Conservation (phyloP, 2,329 filamentous ascomycete species). For the Aspergillus sp. region DNA sequence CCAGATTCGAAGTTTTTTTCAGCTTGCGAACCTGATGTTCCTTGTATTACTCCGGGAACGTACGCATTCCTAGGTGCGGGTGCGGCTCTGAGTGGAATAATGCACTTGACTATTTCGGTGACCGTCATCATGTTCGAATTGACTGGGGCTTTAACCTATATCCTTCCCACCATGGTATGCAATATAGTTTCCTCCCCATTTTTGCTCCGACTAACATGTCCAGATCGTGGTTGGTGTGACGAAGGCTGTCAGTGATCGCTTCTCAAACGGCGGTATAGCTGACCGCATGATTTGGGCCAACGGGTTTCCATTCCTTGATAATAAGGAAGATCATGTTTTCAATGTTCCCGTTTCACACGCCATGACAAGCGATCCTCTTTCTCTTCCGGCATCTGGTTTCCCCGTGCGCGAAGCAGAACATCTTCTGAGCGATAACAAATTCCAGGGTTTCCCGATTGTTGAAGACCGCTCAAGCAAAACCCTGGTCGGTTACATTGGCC, state of each 20-base stretch:
- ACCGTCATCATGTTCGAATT: conserved; percentile 99
- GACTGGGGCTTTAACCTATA: conserved; percentile 95
- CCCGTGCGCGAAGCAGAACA: conserved; percentile 74
- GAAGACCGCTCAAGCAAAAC: conserved; percentile 69
- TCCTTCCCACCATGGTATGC: conserved; percentile 84
- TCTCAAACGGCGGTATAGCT: conserved; percentile 94
- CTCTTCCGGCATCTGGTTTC: conserved; percentile 72
- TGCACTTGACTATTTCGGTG: conserved; percentile 96
- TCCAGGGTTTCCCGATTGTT: conserved; percentile 90
- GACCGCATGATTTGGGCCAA: conserved; percentile 99
- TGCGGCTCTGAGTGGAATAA: conserved; percentile 89
- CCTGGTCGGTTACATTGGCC: conserved; percentile 86
- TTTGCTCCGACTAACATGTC: conserved; percentile 4
- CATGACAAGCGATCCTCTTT: conserved; percentile 76
- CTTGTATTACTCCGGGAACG: conserved; percentile 95
- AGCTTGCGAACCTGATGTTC: conserved; percentile 83
- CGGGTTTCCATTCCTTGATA: conserved; percentile 94
- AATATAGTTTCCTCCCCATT: not conserved
- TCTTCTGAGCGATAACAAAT: conserved; percentile 74
- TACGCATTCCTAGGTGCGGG: conserved; percentile 94
- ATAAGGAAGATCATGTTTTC: conserved; percentile 96
- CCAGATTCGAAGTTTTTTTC: conserved; percentile 83
- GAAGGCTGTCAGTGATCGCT: conserved; percentile 85
- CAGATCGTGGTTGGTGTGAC: conserved; percentile 93
- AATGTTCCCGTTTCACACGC: conserved; percentile 88